Percentiles rank a stretch among this genome's conserved stretches.
Evolutionary conservation across 2,329 filamentous ascomycete genomes (phyloP).

Genomic region (Alternaria sp.): DNA sequence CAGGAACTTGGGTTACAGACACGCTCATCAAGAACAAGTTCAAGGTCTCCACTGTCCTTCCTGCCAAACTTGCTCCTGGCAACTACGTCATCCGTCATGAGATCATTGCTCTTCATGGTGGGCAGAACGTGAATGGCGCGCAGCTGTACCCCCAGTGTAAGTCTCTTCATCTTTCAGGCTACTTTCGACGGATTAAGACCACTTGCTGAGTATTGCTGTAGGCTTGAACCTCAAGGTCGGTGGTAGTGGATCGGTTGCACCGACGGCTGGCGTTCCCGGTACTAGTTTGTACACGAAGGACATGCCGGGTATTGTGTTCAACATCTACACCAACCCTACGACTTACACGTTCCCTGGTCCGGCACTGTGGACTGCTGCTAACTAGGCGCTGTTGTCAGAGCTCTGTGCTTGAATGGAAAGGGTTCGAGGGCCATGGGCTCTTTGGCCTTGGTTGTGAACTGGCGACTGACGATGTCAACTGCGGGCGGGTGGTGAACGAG

Average conservation of each 20-base stretch:
- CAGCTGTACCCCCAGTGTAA: conserved; percentile 60
- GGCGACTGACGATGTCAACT: neutral
- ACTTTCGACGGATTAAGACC: neutral
- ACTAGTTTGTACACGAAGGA: conserved; percentile 51
- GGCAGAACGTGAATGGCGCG: conserved; percentile 53
- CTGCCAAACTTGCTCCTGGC: conserved; percentile 52
- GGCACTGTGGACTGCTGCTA: conserved; percentile 43
- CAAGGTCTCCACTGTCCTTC: conserved; percentile 54
- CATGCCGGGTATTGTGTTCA: conserved; percentile 54
- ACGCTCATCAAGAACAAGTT: conserved; percentile 53
- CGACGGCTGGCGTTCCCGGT: conserved; percentile 47
- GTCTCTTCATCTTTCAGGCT: neutral
- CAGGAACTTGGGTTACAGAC: conserved; percentile 45
- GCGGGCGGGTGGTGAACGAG: neutral
- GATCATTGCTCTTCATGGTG: conserved; percentile 57
- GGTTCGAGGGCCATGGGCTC: neutral
- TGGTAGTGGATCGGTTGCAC: conserved; percentile 51
- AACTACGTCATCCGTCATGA: conserved; percentile 64
- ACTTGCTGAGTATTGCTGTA: neutral
- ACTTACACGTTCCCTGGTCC: conserved; percentile 49
- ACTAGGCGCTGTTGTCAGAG: conserved; percentile 16
- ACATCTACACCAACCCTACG: conserved; percentile 44
- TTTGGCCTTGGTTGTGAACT: neutral
- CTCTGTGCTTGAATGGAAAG: neutral
- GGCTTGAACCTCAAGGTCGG: conserved; percentile 49